These are phyloP conservation scores for Nannochloris sp. DNA, from an alignment of 139 green algal genomes.

Conservation along the genomic window DNA sequence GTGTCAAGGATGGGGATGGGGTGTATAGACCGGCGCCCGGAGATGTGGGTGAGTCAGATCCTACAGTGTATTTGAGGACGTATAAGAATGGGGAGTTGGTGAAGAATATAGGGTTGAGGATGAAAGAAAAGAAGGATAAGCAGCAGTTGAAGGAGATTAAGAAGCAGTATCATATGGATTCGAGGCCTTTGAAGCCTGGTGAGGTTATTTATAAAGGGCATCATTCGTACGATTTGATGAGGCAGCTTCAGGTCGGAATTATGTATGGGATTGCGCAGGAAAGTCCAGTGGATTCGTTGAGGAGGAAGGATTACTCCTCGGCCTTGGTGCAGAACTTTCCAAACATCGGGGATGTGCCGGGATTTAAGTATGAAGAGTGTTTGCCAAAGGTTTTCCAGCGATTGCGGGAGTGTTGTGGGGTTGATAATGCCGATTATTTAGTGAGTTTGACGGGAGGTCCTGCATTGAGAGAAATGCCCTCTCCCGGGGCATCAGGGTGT, in stretches of 20 bases:
- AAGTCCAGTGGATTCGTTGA: neutral
- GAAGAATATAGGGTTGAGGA: slow-evolving; percentile 11
- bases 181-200: slow-evolving; percentile 8
- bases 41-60: neutral
- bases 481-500: slow-evolving; percentile 75
- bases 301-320: slow-evolving; percentile 1
- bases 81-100: slow-evolving; percentile 9
- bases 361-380: slow-evolving; percentile 96
- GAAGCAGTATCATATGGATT: slow-evolving; percentile 6
- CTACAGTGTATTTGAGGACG: slow-evolving; percentile 3
- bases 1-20: slow-evolving; percentile 52
- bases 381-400: slow-evolving; percentile 67
- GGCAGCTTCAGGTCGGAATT: slow-evolving; percentile 87
- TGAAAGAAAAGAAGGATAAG: slow-evolving; percentile 22
- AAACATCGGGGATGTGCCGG: slow-evolving; percentile 21
- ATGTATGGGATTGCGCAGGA: slow-evolving; percentile 51
- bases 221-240: slow-evolving; percentile 86
- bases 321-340: slow-evolving; percentile 56
- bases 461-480: slow-evolving; percentile 82
- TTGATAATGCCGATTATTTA: slow-evolving; percentile 49
- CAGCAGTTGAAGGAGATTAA: slow-evolving; percentile 27
- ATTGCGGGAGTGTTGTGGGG: slow-evolving; percentile 60
- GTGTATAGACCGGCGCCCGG: slow-evolving; percentile 28
- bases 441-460: slow-evolving; percentile 41
- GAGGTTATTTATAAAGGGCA: slow-evolving; percentile 80